Conservation (phyloP, 805 yeast species). For the Metschnikowia picachoensis region DNA sequence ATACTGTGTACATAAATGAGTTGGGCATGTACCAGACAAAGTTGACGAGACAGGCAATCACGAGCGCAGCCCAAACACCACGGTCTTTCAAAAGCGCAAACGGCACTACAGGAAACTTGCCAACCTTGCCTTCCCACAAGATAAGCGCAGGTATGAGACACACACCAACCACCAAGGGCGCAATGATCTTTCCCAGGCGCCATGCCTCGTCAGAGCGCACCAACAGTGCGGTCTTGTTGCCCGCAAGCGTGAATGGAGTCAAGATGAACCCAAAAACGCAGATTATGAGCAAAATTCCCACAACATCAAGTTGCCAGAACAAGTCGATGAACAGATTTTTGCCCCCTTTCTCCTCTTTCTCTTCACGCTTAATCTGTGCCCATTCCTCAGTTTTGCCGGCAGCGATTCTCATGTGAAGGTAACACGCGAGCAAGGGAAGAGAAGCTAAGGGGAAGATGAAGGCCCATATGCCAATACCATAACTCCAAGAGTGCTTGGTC, state of each 20-base stretch:
- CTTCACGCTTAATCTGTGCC: conserved; percentile 37
- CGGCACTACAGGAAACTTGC: conserved; percentile 64
- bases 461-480: conserved; percentile 75
- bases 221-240: conserved; percentile 23
- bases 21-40: conserved; percentile 67
- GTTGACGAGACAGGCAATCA: conserved; percentile 55
- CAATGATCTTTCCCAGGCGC: conserved; percentile 60
- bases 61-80: conserved; percentile 70
- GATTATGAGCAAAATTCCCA: conserved; percentile 56
- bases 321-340: conserved; percentile 25
- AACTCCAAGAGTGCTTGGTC: conserved; percentile 57
- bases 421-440: conserved; percentile 54
- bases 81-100: conserved; percentile 56
- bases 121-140: conserved; percentile 54
- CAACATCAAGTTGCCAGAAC: conserved; percentile 63
- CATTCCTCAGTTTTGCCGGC: conserved; percentile 56
- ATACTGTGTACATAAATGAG: conserved; percentile 63
- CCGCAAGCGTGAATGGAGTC: conserved; percentile 74
- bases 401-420: conserved; percentile 51
- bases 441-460: conserved; percentile 64
- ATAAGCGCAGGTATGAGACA: conserved; percentile 55
- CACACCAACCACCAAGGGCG: conserved; percentile 66
- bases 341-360: conserved; percentile 26
- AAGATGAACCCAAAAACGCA: conserved; percentile 60
- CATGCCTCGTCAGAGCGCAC: conserved; percentile 40